These are phyloP conservation scores for Myxozyma udenii DNA, from an alignment of 805 yeast genomes.

Conservation along the genomic window DNA sequence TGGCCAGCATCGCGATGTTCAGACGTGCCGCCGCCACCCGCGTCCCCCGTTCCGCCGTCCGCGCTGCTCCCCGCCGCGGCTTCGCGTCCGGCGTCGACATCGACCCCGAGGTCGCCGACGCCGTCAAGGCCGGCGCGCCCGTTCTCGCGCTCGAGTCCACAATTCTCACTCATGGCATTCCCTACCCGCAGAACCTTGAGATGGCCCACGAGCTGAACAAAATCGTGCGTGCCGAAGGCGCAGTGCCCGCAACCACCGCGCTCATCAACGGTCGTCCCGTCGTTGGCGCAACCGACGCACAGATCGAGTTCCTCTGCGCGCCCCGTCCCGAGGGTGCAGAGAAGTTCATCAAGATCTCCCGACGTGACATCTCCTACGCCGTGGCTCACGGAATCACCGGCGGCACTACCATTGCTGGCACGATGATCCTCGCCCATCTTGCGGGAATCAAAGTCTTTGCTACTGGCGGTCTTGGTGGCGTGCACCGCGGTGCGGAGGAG, in stretches of 20 bases:
- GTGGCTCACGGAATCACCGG: constrained; percentile 54
- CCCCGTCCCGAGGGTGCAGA: constrained; percentile 11
- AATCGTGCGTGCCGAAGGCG: constrained; percentile 58
- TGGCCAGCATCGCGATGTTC: no score
- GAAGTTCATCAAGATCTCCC: constrained; percentile 56
- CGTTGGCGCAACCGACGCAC: constrained; percentile 57
- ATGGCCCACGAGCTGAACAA: constrained; percentile 72
- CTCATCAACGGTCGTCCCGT: constrained; percentile 67
- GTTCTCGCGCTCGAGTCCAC: constrained; percentile 84
- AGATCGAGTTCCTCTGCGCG: constrained; percentile 42
- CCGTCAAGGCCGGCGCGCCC: constrained; percentile 56
- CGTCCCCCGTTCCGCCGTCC: no score
- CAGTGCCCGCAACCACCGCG: constrained; percentile 81
- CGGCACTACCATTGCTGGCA: constrained; percentile 87
- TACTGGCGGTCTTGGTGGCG: constrained; percentile 93
- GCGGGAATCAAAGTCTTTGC: constrained; percentile 85
- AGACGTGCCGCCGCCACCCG: no score
- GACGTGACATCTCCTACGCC: constrained; percentile 65
- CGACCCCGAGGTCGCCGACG: constrained; percentile 55
- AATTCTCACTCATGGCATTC: constrained; percentile 85
- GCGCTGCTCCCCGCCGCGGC: no score
- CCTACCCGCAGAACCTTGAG: constrained; percentile 68
- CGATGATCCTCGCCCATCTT: constrained; percentile 72
- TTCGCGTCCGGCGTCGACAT: no score
- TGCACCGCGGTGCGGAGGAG: constrained; percentile 69